Base-by-base conservation (phyloP, 2,329 filamentous ascomycete genomes). In the Xylaria sp. region DNA sequence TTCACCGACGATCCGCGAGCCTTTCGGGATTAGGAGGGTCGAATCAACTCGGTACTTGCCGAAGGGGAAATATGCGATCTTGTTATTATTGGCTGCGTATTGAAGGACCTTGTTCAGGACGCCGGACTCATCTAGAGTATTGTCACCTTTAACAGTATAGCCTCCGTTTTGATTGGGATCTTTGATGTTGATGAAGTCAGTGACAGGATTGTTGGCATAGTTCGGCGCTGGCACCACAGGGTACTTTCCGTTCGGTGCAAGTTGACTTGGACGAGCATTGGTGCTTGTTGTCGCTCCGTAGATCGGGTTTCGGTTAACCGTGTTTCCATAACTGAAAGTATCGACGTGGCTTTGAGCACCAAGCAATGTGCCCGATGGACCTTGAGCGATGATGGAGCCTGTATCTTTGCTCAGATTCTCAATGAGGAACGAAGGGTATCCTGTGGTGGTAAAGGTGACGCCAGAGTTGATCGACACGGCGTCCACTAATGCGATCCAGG, bases 21-120 rank as follows among this genome's bases (percentile, higher is more conserved):
- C 82, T 1, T 77, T 73, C 0, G 87, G 87, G 15, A 89, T 79
- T 7, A 82, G 76, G 23, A 89, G 79, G 0, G 87, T 89, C 54
- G 81, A 79, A 15, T 82, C 82, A 32, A 89, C 82, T 10, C 84
- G 79, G 75, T 89, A 89, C 63, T 85, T 82, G 51, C 87, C 87
- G 63, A 84, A 84, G 41, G 87, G 86, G 73, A 89, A 84, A 74
- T 84, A 89, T 18, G 86, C 83, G 60, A 89, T 81, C 68, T 84
- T 81, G 62, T 79, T 78, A 3, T 74, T 72, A 77, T 78, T 55
- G 1, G 81, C 82, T 8, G 82, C 82, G 25, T 74, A 74, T 32
- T 75, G 71, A 18, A 84, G 77, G 9, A 83, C 76, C 46, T 78
- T 72, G 71, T 84, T 84, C 7, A 84, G 76, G 15, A 75, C 76